Percentiles rank a stretch among this genome's conserved stretches.
Evolutionary conservation across 2,329 filamentous ascomycete species (phyloP).

Genomic region (Fusarium lateritium): DNA sequence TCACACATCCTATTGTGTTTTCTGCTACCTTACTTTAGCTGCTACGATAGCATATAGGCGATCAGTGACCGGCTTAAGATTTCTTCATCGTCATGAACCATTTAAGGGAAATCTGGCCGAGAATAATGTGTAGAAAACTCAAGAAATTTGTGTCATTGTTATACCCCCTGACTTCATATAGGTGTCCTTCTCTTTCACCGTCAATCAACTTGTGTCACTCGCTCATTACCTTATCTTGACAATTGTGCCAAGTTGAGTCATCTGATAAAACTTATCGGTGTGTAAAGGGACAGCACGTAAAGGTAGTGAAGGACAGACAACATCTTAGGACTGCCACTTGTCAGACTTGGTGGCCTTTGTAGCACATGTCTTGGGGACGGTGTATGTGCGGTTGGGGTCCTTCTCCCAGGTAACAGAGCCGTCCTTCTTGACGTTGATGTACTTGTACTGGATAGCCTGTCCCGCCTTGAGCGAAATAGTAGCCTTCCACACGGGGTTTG

Average conservation of each 20-base stretch:
- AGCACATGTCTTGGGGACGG: slow-evolving; percentile 52
- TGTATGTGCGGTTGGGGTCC: slow-evolving; percentile 65
- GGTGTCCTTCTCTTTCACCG: neutral
- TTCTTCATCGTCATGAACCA: no score
- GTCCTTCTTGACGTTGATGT: slow-evolving; percentile 70
- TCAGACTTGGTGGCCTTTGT: slow-evolving; percentile 49
- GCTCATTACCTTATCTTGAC: no score
- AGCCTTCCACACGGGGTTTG: slow-evolving; percentile 73
- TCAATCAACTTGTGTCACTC: neutral
- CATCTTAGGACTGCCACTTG: slow-evolving; percentile 49
- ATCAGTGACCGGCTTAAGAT: no score
- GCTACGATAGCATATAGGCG: no score
- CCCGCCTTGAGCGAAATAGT: slow-evolving; percentile 70
- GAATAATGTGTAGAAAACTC: no score
- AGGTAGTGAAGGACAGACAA: neutral
- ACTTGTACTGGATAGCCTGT: slow-evolving; percentile 76
- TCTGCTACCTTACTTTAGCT: no score
- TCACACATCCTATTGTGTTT: no score
- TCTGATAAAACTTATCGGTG: neutral
- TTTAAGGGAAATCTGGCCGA: no score
- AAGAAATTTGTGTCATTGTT: neutral
- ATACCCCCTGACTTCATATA: neutral
- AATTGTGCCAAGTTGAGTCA: neutral
- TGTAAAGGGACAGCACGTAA: neutral
- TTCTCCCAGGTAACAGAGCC: slow-evolving; percentile 75